phyloP scores from a whole-genome alignment of 148 eudicot genomes.

The Camellia sinensis region DNA sequence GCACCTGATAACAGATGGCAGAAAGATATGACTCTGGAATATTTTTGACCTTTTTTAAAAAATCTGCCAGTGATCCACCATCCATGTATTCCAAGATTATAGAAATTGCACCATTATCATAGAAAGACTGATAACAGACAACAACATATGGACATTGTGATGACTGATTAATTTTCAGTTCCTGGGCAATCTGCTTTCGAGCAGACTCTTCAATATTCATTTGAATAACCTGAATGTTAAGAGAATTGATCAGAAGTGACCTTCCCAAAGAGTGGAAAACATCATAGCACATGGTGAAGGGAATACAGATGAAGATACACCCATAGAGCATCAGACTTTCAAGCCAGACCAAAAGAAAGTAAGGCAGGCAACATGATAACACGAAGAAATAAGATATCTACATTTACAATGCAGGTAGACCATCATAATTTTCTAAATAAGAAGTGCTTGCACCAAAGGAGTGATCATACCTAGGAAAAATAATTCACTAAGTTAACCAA shows the following conservation, averaged over 20 bases:
- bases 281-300: background rate
- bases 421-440: too few species aligned
- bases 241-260: constrained; percentile 16
- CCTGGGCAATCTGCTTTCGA: constrained; percentile 74
- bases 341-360: background rate
- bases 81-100: constrained; percentile 98
- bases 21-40: constrained; percentile 92
- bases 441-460: too few species aligned
- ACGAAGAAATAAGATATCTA: background rate
- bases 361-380: background rate
- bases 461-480: too few species aligned
- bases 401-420: too few species aligned
- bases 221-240: constrained; percentile 67
- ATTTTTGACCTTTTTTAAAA: constrained; percentile 61
- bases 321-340: background rate
- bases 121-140: constrained; percentile 83
- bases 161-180: constrained; percentile 87
- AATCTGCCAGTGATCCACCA: constrained; percentile 94
- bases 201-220: constrained; percentile 86
- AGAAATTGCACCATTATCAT: constrained; percentile 83
- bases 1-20: constrained; percentile 91
- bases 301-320: background rate
- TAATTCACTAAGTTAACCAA: too few species aligned
- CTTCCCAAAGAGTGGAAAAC: background rate
- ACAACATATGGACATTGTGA: constrained; percentile 76